Evolutionary conservation across 495 filamentous ascomycete species (phyloP), one percentile per base, ranked within the genome.

Genomic region (Podospora pseudocomata): DNA sequence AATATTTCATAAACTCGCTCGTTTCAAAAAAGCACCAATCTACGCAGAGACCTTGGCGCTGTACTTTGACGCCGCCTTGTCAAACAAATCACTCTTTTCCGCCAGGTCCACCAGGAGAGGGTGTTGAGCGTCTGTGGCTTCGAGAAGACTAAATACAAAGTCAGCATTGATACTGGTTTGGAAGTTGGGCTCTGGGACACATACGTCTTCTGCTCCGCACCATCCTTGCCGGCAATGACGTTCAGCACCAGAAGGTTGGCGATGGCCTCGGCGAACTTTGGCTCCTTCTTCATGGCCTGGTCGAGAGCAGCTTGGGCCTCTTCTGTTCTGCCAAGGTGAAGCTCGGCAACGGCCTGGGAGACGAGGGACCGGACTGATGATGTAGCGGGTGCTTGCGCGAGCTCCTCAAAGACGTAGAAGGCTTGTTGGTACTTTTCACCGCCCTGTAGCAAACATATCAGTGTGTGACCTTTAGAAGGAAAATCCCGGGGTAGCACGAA

Each of bases 371-470:
- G 85, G 62, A 86, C 80, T 1, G 90, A 87, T 5, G 89, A 86
- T 44, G 89, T 88, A 63, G 90, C 86, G 19, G 92, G 90, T 26
- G 90, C 88, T 78, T 96, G 91, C 23, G 95, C 95, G 54, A 99
- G 88, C 79, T 99, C 95, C 80, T 97, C 94, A 76, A 92, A 99
- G 72, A 99, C 94, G 85, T 99, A 99, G 82, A 95, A 99, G 49
- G 94, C 91, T 71, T 92, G 90, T 78, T 98, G 95, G 82, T 98
- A 99, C 78, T 91, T 93, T 70, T 97, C 94, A 69, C 93, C 93
- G 74, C 95, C 95, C 92, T 96, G 63, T 57, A 66, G n/a, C 58
- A 27, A 53, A 16, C 39, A 49, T 11, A 57, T 70, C 49, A 72
- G 62, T 64, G 7, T 49, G 15, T 18, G 27, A 13, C 26, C 5